Base-by-base conservation (phyloP, 2,329 filamentous ascomycete species). In the Phoma sp. region DNA sequence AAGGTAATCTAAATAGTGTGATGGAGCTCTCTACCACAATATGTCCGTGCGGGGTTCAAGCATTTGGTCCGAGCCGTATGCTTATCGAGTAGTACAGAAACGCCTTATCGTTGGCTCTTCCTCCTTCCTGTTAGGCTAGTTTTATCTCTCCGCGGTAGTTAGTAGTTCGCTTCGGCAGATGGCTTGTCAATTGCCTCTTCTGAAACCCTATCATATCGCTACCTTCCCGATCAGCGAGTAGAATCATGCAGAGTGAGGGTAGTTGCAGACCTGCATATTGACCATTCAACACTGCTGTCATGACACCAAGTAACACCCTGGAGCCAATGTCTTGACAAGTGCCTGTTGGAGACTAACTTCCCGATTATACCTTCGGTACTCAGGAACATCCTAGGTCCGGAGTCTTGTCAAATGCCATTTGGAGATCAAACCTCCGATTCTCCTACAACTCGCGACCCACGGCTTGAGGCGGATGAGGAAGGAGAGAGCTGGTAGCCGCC, bases 1-100 rank as follows among this genome's bases (percentile, higher is more conserved):
- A 62, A 64, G 59, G 61, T 64, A 64, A 53, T 51, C 30, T 50
- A 45, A 46, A 52, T 41, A 52, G 57, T 59, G 60, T 60, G 60
- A 59, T 50, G 54, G 60, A 44, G 10, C 35, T 47, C 40, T 46
- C 25, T 52, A 57, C 52, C 45, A 58, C 27, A 42, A 60, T 56
- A 33, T 55, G 37, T 52, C 58, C 40, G 44, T 58, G 52, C 49
- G 53, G 52, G 55, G 44, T 50, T 22, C 51, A 60, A 30, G 54
- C 52, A 43, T 18, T 43, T 48, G 40, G 32, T 47, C 43, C 37
- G 55, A 49, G 35, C 35, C 49, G 42, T 32, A 35, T 47, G 22
- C 52, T 45, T 54, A 55, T 64, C 50, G 35, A 38, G 44, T 29
- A 44, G 7, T 33, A 33, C 32, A n/a, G 32, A 29, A 6, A 11